Conservation (phyloP, 768 basidiomycete genomes). For the Melanogaster broomeanus region DNA sequence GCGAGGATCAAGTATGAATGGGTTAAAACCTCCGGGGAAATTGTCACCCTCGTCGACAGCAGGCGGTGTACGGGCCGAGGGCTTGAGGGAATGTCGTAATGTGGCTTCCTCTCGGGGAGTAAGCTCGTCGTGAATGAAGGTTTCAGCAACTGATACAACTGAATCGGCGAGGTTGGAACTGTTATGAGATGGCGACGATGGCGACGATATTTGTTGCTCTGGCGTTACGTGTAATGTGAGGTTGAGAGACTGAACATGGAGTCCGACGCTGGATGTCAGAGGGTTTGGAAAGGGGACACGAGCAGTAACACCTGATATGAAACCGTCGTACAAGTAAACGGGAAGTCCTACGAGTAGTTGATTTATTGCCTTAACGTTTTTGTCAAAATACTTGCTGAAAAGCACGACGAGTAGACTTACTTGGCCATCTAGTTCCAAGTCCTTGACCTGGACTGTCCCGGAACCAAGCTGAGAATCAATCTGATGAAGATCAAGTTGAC, state of each 20-base stretch:
- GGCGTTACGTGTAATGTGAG: conserved; percentile 58
- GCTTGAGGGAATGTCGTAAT: conserved; percentile 68
- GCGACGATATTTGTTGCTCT: conserved; percentile 15
- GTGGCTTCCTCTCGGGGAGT: conserved; percentile 68
- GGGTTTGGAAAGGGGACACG: conserved; percentile 88
- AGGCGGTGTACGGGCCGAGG: conserved; percentile 35
- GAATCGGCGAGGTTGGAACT: conserved; percentile 66
- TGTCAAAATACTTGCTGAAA: conserved; percentile 15
- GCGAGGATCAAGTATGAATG: conserved; percentile 39
- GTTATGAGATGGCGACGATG: conserved; percentile 11
- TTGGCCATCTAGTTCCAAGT: conserved; percentile 75
- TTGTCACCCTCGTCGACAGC: conserved; percentile 39
- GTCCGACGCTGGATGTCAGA: conserved; percentile 68
- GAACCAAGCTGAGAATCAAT: conserved; percentile 94
- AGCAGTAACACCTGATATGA: conserved; percentile 72
- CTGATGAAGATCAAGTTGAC: conserved; percentile 83
- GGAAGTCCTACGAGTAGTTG: conserved; percentile 64
- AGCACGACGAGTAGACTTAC: conserved; percentile 44
- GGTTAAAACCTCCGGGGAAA: conserved; percentile 69
- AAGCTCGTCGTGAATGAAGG: conserved; percentile 85
- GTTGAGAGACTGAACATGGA: conserved; percentile 67
- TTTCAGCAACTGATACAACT: conserved; percentile 80
- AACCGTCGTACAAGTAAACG: conserved; percentile 66
- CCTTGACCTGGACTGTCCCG: conserved; percentile 83
- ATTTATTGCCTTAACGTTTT: conserved; percentile 71